These are phyloP conservation scores for Lentithecium fluviatile DNA, from an alignment of 495 filamentous ascomycete genomes.

Conservation along the genomic window DNA sequence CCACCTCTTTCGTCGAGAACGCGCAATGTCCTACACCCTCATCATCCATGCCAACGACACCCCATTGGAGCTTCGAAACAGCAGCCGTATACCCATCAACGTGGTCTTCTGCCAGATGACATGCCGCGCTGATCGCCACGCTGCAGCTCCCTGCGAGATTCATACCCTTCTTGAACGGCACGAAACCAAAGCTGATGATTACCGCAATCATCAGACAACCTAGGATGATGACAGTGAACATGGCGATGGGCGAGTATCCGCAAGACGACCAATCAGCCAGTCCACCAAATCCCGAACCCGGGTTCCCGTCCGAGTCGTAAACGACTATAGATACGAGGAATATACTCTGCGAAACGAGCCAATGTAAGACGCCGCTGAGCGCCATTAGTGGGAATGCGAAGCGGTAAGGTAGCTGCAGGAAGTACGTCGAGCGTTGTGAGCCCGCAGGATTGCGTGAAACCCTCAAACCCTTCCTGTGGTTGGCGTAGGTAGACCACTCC, in stretches of 20 bases:
- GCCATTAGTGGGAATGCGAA: conserved; percentile 22
- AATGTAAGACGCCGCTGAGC: conserved; percentile 17
- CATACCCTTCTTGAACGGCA: conserved; percentile 5
- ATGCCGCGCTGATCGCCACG: conserved; percentile 18
- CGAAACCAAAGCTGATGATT: not conserved
- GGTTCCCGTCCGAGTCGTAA: conserved; percentile 1
- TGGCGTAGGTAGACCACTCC: conserved; percentile 19
- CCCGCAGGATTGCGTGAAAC: conserved; percentile 12
- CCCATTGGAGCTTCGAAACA: conserved; percentile 15
- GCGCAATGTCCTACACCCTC: conserved; percentile 10
- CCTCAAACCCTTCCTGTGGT: conserved; percentile 19
- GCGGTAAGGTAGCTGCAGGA: conserved; percentile 30
- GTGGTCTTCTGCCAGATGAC: conserved; percentile 6
- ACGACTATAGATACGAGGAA: conserved; percentile 23
- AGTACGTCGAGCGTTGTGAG: conserved; percentile 24
- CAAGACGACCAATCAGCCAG: conserved; percentile 6
- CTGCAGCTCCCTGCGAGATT: conserved; percentile 13
- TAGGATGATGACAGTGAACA: conserved; percentile 2
- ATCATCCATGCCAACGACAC: not conserved
- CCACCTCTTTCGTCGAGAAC: not conserved
- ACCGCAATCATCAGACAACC: not conserved
- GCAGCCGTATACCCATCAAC: not conserved
- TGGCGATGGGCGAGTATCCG: conserved; percentile 10
- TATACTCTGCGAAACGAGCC: conserved; percentile 27
- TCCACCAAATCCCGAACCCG: too few species aligned